Evolutionary conservation across 1,284 basidiomycete species (phyloP).

Genomic region (Rhodotorula sp.): DNA sequence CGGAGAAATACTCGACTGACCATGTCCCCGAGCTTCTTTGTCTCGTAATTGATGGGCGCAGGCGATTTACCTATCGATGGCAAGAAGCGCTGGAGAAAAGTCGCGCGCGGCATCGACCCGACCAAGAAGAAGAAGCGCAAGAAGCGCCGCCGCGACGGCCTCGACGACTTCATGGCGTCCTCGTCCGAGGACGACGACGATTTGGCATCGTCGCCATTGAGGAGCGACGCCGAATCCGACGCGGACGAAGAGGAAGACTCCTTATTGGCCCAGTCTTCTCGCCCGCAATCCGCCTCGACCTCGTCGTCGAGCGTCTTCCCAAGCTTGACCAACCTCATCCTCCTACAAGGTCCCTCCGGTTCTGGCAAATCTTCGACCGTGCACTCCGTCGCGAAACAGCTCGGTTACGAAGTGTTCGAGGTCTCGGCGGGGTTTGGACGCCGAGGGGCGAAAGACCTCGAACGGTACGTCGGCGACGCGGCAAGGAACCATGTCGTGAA

Average conservation of each 20-base stretch:
- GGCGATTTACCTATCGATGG: neutral
- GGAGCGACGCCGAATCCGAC: conserved; percentile 1
- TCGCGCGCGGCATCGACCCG: conserved; percentile 27
- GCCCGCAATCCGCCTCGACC: too few relatives aligned
- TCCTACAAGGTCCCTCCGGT: conserved; percentile 79
- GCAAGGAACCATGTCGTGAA: conserved; percentile 82
- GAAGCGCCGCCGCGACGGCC: conserved; percentile 41
- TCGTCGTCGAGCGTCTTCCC: conserved; percentile 47
- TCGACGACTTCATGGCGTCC: conserved; percentile 47
- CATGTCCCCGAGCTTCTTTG: too few relatives aligned
- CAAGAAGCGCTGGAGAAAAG: conserved; percentile 19
- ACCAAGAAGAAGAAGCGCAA: conserved; percentile 34
- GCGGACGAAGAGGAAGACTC: conserved; percentile 5
- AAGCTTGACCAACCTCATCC: conserved; percentile 74
- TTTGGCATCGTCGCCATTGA: conserved; percentile 9
- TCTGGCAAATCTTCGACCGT: conserved; percentile 90
- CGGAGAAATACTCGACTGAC: neutral
- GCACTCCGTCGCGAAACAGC: conserved; percentile 86
- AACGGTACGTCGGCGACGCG: conserved; percentile 83
- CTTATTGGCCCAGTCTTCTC: too few relatives aligned
- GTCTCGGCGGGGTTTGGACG: conserved; percentile 93
- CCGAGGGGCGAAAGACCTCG: conserved; percentile 74
- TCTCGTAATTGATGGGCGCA: too few relatives aligned
- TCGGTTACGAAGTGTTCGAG: conserved; percentile 96
- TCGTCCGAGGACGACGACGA: conserved; percentile 45